phyloP scores from a whole-genome alignment of 495 filamentous ascomycete species.

The Annulohypoxylon moriforme region DNA sequence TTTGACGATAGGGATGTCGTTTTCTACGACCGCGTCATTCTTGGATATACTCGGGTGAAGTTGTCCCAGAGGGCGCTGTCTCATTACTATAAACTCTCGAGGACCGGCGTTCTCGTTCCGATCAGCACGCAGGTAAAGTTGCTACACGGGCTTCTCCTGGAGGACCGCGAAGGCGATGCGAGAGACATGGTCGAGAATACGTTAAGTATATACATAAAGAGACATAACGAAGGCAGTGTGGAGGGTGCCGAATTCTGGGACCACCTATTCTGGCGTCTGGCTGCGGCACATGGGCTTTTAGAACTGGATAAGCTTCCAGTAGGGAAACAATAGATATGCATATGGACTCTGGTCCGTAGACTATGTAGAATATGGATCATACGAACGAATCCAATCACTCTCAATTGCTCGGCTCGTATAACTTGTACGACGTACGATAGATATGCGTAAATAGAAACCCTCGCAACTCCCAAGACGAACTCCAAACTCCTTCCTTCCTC shows the following conservation, averaged over 20 bases:
- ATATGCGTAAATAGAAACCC: neutral
- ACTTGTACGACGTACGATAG: neutral
- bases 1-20: slow-evolving; percentile 62
- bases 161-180: slow-evolving; percentile 52
- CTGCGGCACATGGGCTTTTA: slow-evolving; percentile 48
- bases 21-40: slow-evolving; percentile 75
- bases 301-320: neutral
- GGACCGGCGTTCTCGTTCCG: slow-evolving; percentile 52
- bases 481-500: slow-evolving; percentile 24
- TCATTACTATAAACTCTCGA: slow-evolving; percentile 59
- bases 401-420: neutral
- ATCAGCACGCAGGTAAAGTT: slow-evolving; percentile 60
- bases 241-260: slow-evolving; percentile 49
- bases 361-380: neutral
- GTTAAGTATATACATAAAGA: slow-evolving; percentile 49
- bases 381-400: neutral
- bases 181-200: slow-evolving; percentile 49
- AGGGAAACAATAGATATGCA: neutral
- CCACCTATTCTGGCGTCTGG: slow-evolving; percentile 59
- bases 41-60: slow-evolving; percentile 67
- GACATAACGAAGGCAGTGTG: slow-evolving; percentile 5
- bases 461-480: slow-evolving; percentile 11
- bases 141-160: slow-evolving; percentile 58
- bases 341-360: neutral
- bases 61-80: slow-evolving; percentile 62